Percentiles rank a stretch among this genome's conserved stretches.
phyloP scores from a whole-genome alignment of 2,329 filamentous ascomycete species.

The Metarhizium anisopliae region DNA sequence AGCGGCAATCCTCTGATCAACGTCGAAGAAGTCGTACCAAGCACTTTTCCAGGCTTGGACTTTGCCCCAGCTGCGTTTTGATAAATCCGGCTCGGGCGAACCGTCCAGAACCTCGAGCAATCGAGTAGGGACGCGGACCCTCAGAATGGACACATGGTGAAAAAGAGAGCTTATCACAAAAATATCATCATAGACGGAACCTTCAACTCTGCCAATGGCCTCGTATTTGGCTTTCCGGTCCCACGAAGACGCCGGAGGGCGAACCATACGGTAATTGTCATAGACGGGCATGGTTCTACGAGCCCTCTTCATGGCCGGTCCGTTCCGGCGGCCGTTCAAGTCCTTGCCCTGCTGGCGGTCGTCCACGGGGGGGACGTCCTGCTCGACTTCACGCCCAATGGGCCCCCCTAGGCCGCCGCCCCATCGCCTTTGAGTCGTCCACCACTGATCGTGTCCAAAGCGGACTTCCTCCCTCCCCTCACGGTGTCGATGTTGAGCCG shows the following conservation, averaged over 20 bases:
- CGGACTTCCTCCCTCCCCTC: constrained; percentile 47
- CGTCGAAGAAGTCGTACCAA: constrained; percentile 53
- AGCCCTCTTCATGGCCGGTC: constrained; percentile 33
- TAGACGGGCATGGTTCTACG: constrained; percentile 50
- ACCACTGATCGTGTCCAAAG: constrained; percentile 52
- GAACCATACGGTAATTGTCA: constrained; percentile 55
- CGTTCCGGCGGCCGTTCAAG: constrained; percentile 14
- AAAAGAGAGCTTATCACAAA: constrained; percentile 53
- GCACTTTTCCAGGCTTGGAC: constrained; percentile 47
- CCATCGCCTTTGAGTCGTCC: constrained; percentile 52
- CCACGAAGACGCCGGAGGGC: constrained; percentile 49
- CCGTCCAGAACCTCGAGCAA: constrained; percentile 47
- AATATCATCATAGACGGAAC: constrained; percentile 47
- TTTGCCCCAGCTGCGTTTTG: constrained; percentile 37
- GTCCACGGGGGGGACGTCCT: constrained; percentile 35
- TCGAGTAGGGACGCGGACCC: constrained; percentile 47
- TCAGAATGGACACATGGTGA: constrained; percentile 50
- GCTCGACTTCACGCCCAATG: constrained; percentile 52
- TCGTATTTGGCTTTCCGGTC: constrained; percentile 50
- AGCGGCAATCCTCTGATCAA: constrained; percentile 44
- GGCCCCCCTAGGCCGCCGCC: constrained; percentile 54
- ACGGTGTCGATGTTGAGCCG: constrained; percentile 54
- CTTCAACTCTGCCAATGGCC: constrained; percentile 42
- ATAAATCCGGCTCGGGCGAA: constrained; percentile 22
- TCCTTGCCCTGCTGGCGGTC: constrained; percentile 28